Evolutionary conservation across 495 filamentous ascomycete species (phyloP), one percentile per base, ranked within the genome.

Genomic region (Xylaria palmicola): DNA sequence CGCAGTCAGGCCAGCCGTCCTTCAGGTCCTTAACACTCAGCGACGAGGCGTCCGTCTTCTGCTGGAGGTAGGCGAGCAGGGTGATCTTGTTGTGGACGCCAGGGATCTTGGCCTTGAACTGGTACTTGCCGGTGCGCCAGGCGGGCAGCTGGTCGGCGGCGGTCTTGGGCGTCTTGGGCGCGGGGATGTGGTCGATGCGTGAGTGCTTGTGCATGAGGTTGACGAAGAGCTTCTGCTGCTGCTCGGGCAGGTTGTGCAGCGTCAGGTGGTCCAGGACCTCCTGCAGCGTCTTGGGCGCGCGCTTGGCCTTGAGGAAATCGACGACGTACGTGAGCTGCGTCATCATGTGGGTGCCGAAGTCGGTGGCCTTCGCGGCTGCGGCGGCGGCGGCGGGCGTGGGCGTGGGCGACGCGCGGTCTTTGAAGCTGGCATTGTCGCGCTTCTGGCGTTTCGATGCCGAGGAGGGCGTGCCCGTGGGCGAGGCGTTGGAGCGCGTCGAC

Each of bases 1-100:
- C 85, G 62, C 90, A 92, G 60, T 87, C 87, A 6, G 87, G 85
- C 94, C 94, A 98, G 27, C 95, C 95, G 68, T 98, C 94, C 71
- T 93, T 93, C 27, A 98, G 81, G 59, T 96, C 91, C 68, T 89
- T 90, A 49, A 97, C 90, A 45, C 76, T 79, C 53, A 97, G 84
- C 2, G 91, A 92, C 50, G 86, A 83, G 1, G 90, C 89, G n/a
- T 92, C 92, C 13, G 83, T 82, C 74, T 91, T 91, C 36, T 81
- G 77, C 72, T 96, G 91, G 32, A 98, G 83, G 69, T 90, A 86
- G 43, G 82, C 83, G 26, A 95, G 84, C 37, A 98, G 83, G 67
- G 89, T 86, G 51, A 89, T 85, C 58, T 86, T 83, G 57, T 76
- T 85, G 60, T 84, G 85, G 36, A 98, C 92, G 57, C 89, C 86